Evolutionary conservation across 1,139 yeast species (phyloP), one percentile per base, ranked within the genome.

Genomic region (Candida neerlandica): DNA sequence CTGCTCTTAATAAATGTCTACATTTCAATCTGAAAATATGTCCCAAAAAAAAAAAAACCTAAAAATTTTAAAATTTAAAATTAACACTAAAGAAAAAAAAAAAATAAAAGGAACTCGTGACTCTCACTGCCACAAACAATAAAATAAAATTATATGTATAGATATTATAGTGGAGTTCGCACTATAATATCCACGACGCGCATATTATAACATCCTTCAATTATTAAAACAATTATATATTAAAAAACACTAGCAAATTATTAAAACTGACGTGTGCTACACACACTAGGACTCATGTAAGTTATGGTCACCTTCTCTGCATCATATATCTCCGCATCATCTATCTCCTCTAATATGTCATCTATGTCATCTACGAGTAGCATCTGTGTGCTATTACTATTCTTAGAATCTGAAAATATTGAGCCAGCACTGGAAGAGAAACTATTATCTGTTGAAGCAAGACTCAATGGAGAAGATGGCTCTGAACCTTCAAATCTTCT

Each of bases 391-490:
- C 38, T 38, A n/a, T n/a, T 30, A 32, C 18, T 34, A 29, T 46
- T 33, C 18, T 38, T 43, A 1, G 44, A 23, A 27, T 37, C 42
- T 27, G 49, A 47, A 35, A 47, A 47, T 12, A 47, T 18, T 2
- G 49, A 42, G 14, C 37, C 44, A n/a, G 39, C 45, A 14, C 42
- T 42, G 12, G 43, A 19, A 4, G 45, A 41, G 19, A 29, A 16
- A 16, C 14, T 41, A 3, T 32, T 27, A n/a, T 21, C 42, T 35
- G 35, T 34, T 4, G 41, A 26, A 4, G 41, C 26, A 34, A 44
- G 19, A 27, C 46, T 30, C 16, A 46, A 15, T 18, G 52, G 52
- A 18, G 49, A 44, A 14, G 49, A 37, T 23, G 45, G 46, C 21
- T 37, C 41, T 5, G 38, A 40, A 16, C 27, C 12, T 11, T 26